Conservation (phyloP, 345 rosid species). For the Reutealis trisperma region DNA sequence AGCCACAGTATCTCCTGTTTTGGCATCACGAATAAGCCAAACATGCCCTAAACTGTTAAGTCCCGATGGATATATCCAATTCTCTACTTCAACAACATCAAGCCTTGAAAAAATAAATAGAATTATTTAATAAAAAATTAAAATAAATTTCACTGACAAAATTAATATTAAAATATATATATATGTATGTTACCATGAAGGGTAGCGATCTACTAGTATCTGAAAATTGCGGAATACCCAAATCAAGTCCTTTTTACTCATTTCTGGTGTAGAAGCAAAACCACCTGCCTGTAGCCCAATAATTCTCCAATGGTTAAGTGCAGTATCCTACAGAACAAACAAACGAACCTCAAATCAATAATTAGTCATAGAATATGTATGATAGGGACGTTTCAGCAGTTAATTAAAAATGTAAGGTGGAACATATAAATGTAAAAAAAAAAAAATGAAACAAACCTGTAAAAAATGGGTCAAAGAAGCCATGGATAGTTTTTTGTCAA, state of each 20-base stretch:
- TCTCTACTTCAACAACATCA: constrained; percentile 28
- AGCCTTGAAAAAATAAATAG: constrained; percentile 10
- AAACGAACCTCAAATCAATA: not conserved
- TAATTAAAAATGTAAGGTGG: too few relatives aligned
- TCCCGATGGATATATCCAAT: constrained; percentile 24
- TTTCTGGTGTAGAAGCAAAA: constrained; percentile 32
- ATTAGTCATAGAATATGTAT: too few relatives aligned
- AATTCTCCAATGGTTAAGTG: constrained; percentile 22
- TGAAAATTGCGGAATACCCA: constrained; percentile 24
- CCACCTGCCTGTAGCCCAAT: constrained; percentile 25
- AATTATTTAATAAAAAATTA: not conserved
- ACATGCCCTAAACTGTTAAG: constrained; percentile 14
- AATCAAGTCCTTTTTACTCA: constrained; percentile 23
- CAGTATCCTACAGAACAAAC: constrained; percentile 28
- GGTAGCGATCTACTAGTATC: constrained; percentile 20
- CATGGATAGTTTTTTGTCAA: constrained; percentile 5
- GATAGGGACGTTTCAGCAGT: too few relatives aligned
- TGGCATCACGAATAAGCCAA: constrained; percentile 25
- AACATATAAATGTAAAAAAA: too few relatives aligned
- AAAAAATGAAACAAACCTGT: constrained; percentile 20
- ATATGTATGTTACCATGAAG: constrained; percentile 29
- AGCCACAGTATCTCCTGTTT: constrained; percentile 23
- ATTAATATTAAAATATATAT: too few relatives aligned
- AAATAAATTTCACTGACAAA: not conserved
- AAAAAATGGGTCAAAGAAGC: constrained; percentile 25